Base-by-base conservation (phyloP, 2,329 filamentous ascomycete genomes). In the Dothistroma septosporum region DNA sequence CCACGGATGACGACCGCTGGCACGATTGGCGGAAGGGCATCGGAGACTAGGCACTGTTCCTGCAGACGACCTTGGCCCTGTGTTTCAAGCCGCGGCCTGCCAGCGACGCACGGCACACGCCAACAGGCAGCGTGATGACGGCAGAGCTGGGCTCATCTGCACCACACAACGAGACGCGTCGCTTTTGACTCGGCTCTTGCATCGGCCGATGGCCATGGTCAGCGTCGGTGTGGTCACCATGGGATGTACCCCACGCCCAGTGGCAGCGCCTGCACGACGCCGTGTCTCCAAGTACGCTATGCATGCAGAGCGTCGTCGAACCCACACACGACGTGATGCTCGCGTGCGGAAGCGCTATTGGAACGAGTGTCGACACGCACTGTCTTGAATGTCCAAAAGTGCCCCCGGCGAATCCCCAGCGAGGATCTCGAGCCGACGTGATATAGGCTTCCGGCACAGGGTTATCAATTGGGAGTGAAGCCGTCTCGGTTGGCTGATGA, bases 21-120 rank as follows among this genome's bases (percentile, higher is more conserved):
- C 21, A 19, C 41, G 5, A 19, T 44, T 44, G 41, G 41, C 4
- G 41, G 41, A 19, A 16, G 16, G 19, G 41, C 41, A 19, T 44
- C 41, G 41, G 16, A 50, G 47, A 46, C 33, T 32, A 59, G 47
- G 47, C 52, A 54, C 47, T 53, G 62, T 64, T 54, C 63, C 58
- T 65, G 61, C 59, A 57, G 59, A 64, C 64, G 64, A 49, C 41
- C 57, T n/a, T 58, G 21, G 37, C 24, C 53, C 54, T 49, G 59
- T 66, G 66, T 68, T 67, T 68, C 63, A 67, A 55, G 64, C 48
- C 54, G 58, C 52, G 49, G 44, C 55, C 50, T 32, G 58, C 22
- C 41, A 60, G 58, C 58, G 52, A 22, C 52, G 53, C 24, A 28
- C 24, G 24, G 49, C 37, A 46, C 48, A 47, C 44, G 49, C 47